A percentile compares a stretch with the other conserved stretches of the same genome.
Conservation (phyloP, 345 rosid genomes). For the Durio zibethinus region DNA sequence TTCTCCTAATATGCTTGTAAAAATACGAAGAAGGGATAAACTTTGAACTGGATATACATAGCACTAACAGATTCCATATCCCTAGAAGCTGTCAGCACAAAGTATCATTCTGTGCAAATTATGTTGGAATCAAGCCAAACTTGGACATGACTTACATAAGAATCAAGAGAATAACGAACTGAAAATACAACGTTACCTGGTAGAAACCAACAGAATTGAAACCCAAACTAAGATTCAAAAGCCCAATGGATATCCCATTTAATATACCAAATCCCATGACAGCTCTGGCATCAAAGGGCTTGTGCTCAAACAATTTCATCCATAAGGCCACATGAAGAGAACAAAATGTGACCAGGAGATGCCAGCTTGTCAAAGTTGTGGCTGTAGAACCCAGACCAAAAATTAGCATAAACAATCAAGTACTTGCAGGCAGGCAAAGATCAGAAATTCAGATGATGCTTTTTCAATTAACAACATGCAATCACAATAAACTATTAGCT, state of each 20-base stretch:
- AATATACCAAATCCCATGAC: constrained; percentile 99
- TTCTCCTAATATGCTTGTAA: background rate
- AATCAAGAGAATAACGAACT: background rate
- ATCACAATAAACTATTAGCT: background rate
- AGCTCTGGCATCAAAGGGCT: constrained; percentile 98
- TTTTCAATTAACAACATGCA: background rate
- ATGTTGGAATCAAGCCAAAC: background rate
- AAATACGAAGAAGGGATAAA: background rate
- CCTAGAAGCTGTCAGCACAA: constrained; percentile 3
- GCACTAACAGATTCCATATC: background rate
- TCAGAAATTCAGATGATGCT: background rate
- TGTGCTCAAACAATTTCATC: constrained; percentile 97
- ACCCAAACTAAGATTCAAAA: constrained; percentile 96
- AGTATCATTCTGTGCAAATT: background rate
- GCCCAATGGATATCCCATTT: constrained; percentile 96
- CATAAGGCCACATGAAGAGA: constrained; percentile 97
- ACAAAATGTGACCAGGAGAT: constrained; percentile 97
- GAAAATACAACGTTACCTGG: constrained; percentile 58
- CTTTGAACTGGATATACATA: constrained; percentile 10
- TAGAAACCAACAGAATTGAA: constrained; percentile 99
- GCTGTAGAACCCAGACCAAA: constrained; percentile 43
- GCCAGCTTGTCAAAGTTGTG: constrained; percentile 99
- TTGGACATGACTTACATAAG: background rate
- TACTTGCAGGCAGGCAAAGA: background rate
- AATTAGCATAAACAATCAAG: constrained; percentile 10